Conservation (phyloP, 2,329 filamentous ascomycete genomes). For the Cladosporium sp. region DNA sequence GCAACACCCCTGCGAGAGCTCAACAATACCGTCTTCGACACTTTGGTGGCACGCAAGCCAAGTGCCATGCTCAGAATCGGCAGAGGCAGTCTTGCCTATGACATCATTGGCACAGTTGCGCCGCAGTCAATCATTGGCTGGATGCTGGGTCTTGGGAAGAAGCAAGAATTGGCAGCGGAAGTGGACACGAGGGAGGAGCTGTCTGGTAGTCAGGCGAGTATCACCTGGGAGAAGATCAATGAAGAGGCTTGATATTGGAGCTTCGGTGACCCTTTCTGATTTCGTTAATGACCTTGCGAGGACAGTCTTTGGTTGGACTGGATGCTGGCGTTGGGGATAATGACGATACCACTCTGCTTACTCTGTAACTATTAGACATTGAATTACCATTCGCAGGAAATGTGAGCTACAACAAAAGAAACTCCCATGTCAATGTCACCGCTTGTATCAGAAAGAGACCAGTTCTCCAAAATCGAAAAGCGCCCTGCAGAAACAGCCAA, state of each 20-base stretch:
- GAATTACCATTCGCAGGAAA: background rate
- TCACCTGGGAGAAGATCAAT: conserved; percentile 51
- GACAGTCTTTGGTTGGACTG: background rate
- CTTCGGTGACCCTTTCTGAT: background rate
- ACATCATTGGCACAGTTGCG: conserved; percentile 78
- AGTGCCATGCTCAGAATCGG: conserved; percentile 73
- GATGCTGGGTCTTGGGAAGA: conserved; percentile 78
- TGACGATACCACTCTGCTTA: conserved; percentile 22
- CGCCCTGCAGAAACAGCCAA: background rate
- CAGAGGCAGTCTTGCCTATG: conserved; percentile 79
- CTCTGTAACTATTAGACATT: conserved; percentile 19
- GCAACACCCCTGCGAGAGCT: conserved; percentile 71
- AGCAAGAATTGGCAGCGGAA: conserved; percentile 23
- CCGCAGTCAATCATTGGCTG: conserved; percentile 78
- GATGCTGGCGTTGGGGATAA: conserved; percentile 6
- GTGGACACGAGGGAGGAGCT: conserved; percentile 36
- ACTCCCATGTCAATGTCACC: background rate
- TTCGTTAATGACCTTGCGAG: background rate
- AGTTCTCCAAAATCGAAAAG: background rate
- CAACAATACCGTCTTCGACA: conserved; percentile 87
- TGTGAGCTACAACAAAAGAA: background rate
- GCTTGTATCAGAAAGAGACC: background rate
- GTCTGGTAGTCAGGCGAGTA: conserved; percentile 44
- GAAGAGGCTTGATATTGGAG: conserved; percentile 25
- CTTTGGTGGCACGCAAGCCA: conserved; percentile 66